These are phyloP conservation scores for Brachypodium distachyon DNA, from an alignment of 202 grass and related monocot species.

Conservation along the genomic window DNA sequence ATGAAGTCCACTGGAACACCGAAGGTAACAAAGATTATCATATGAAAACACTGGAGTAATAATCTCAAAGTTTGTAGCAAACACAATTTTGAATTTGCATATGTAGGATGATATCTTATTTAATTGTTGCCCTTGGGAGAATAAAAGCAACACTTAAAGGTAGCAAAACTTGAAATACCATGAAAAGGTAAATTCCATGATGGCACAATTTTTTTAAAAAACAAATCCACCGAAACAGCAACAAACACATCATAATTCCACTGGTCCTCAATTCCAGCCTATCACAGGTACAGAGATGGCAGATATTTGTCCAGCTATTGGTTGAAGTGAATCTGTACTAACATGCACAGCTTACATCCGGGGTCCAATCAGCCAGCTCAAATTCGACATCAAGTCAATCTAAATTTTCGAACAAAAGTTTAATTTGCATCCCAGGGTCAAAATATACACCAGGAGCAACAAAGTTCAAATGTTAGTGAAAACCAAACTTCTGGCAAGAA, in stretches of 20 bases:
- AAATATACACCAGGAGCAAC: neutral
- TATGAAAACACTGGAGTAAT: neutral
- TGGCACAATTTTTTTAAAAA: neutral
- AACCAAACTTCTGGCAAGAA: neutral
- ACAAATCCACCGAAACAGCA: neutral
- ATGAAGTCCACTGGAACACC: neutral
- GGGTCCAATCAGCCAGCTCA: neutral
- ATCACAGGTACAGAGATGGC: neutral
- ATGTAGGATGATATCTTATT: neutral
- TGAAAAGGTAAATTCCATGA: neutral
- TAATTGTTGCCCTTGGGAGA: neutral
- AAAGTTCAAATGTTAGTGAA: neutral
- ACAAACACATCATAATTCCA: neutral
- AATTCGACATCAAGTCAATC: neutral
- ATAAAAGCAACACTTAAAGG: neutral
- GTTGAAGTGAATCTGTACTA: conserved; percentile 6
- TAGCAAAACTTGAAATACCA: neutral
- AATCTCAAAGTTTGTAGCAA: neutral
- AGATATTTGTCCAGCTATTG: neutral
- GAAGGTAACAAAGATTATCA: neutral
- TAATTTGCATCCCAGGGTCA: neutral
- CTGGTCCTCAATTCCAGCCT: neutral
- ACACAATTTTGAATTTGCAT: neutral
- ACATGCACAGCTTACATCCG: neutral
- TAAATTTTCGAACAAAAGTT: neutral